Base-by-base conservation (phyloP, 768 basidiomycete genomes). In the Calocybe cyanea region DNA sequence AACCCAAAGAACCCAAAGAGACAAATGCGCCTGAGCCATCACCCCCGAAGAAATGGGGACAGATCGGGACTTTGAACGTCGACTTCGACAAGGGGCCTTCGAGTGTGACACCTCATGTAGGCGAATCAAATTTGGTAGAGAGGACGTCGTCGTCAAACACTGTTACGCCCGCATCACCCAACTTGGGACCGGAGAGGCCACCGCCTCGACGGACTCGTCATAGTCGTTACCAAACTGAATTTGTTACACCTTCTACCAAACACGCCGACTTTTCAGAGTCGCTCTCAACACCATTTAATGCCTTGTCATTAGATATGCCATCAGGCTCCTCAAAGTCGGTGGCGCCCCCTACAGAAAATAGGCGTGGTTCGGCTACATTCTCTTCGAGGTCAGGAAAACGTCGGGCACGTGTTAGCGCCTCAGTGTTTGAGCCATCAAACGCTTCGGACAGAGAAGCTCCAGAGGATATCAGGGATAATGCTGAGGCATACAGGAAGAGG, bases 401-500 rank as follows among this genome's bases (percentile, higher is more conserved):
- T 28, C 70, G 76, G n/a, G 67, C 71, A 10, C 75, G 83, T 2
- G 65, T 78, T 20, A 77, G 76, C 13, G 75, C 83, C 14, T 83
- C 85, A 4, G 73, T 76, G 33, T 87, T 80, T 57, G 87, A 89
- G 56, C 72, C 75, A 11, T 67, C 73, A 21, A 5, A 28, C 11
- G n/a, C 21, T 9, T 52, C 45, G 36, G 25, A 60, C 43, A 37
- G 56, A 48, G 51, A 51, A 46, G 50, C 52, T n/a, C 45, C 53
- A 40, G 60, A 54, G 19, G 59, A 57, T 20, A 57, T 59, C 19
- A 68, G 71, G 57, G 61, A 76, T 48, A 73, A 78, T 51, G 85
- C 76, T 19, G 90, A 90, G 46, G 75, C 81, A 35, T 90, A 87
- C 62, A 75, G 92, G 38, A 77, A 78, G 45, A 75, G 75, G 55